Conservation (phyloP, 2,329 filamentous ascomycete genomes). For the Scedosporium dehoogii region DNA sequence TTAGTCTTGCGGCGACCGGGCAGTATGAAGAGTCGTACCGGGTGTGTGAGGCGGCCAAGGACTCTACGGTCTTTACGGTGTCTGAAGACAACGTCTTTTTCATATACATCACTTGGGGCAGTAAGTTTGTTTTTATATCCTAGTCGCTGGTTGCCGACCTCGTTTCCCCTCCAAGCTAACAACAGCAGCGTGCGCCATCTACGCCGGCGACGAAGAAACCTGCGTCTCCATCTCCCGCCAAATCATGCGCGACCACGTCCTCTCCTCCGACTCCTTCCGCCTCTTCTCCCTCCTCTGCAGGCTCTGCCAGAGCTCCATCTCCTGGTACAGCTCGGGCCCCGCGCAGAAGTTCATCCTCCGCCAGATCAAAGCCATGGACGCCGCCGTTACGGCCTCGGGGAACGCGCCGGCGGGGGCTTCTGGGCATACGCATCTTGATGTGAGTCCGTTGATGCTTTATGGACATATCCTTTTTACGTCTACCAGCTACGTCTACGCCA, state of each 20-base stretch:
- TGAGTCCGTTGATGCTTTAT: slow-evolving; percentile 77
- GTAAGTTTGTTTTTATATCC: slow-evolving; percentile 30
- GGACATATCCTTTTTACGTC: slow-evolving; percentile 82
- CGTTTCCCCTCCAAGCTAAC: slow-evolving; percentile 10
- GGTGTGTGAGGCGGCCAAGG: slow-evolving; percentile 65
- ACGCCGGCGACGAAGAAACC: slow-evolving; percentile 68
- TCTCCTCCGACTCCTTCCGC: slow-evolving; percentile 72
- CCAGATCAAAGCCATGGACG: slow-evolving; percentile 85
- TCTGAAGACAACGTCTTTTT: slow-evolving; percentile 56
- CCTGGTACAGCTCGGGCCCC: slow-evolving; percentile 70
- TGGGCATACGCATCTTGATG: slow-evolving; percentile 47
- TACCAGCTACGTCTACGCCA: slow-evolving; percentile 70
- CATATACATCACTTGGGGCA: slow-evolving; percentile 69
- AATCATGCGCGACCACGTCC: slow-evolving; percentile 75
- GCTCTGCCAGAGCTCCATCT: slow-evolving; percentile 60
- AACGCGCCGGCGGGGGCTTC: slow-evolving; percentile 25
- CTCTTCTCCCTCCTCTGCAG: slow-evolving; percentile 72
- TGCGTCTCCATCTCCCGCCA: slow-evolving; percentile 65
- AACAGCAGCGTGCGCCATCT: slow-evolving; percentile 65
- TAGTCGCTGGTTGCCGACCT: neutral
- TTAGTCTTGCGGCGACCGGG: slow-evolving; percentile 60
- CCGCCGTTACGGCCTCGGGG: slow-evolving; percentile 27
- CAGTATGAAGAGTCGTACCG: slow-evolving; percentile 67
- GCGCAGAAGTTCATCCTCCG: slow-evolving; percentile 86
- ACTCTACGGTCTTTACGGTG: slow-evolving; percentile 75